A percentile compares a stretch with the other conserved stretches of the same genome.
These are phyloP conservation scores for Fistulinella prunicolor DNA, from an alignment of 768 basidiomycete genomes.

Conservation along the genomic window DNA sequence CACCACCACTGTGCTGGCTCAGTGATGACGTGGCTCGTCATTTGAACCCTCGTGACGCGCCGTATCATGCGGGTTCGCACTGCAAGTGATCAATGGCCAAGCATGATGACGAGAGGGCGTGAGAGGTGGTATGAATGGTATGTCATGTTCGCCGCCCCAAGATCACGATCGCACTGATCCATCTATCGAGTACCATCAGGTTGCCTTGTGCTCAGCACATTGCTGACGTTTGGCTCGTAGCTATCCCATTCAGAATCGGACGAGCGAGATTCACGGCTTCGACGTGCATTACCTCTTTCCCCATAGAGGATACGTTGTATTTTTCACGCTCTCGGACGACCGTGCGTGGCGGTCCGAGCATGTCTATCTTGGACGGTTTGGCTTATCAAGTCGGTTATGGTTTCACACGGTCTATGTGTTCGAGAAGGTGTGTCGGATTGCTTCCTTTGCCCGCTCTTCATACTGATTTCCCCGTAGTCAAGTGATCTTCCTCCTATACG, in stretches of 20 bases:
- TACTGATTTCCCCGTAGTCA: conserved; percentile 9
- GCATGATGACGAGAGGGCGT: no score
- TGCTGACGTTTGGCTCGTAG: no score
- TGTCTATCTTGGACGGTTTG: neutral
- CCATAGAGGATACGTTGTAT: neutral
- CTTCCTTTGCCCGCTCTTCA: neutral
- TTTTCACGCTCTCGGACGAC: neutral
- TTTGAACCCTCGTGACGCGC: no score
- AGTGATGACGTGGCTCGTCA: no score
- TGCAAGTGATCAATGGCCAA: no score
- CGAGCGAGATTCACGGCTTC: conserved; percentile 8
- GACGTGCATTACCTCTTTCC: neutral
- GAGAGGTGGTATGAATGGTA: no score
- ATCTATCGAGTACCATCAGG: no score
- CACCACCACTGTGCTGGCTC: no score
- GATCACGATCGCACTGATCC: no score
- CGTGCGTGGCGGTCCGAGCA: neutral
- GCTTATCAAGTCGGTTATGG: neutral
- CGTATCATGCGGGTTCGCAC: no score
- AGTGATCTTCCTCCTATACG: neutral
- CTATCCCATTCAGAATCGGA: conserved; percentile 7
- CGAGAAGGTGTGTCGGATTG: neutral
- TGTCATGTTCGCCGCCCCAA: no score
- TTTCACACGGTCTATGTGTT: conserved; percentile 5
- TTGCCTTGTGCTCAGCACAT: no score